Evolutionary conservation across 345 rosid species (phyloP).

Genomic region (Ricinus communis): DNA sequence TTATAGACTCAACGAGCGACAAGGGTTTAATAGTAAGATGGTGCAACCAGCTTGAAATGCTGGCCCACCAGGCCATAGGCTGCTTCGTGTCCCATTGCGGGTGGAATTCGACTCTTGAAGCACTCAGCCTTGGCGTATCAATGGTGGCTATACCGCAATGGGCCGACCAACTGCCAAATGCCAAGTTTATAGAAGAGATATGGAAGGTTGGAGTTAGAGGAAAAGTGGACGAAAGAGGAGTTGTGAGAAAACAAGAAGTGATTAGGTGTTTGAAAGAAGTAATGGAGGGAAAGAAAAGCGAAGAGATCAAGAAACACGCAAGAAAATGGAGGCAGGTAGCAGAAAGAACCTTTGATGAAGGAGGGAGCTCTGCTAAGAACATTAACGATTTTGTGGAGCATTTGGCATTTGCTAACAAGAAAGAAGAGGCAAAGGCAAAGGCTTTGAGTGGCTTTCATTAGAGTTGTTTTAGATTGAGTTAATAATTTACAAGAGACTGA

Average conservation of each 20-base stretch:
- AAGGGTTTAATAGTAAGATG: constrained; percentile 52
- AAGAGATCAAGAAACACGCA: constrained; percentile 42
- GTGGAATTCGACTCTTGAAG: constrained; percentile 79
- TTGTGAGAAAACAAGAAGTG: constrained; percentile 54
- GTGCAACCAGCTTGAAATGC: constrained; percentile 71
- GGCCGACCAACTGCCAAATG: constrained; percentile 65
- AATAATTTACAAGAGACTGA: too few relatives aligned
- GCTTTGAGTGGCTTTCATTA: not conserved
- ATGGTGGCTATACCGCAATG: constrained; percentile 69
- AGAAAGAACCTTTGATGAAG: constrained; percentile 49
- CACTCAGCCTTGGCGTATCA: constrained; percentile 61
- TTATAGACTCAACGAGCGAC: constrained; percentile 42
- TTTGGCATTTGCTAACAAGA: constrained; percentile 14
- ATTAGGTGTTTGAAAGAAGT: constrained; percentile 54
- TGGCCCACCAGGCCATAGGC: constrained; percentile 48
- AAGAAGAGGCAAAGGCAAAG: not conserved
- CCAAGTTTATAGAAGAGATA: constrained; percentile 58
- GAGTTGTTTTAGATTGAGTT: not conserved
- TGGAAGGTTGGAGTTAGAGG: constrained; percentile 67
- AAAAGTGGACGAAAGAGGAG: constrained; percentile 48
- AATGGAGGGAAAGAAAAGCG: constrained; percentile 55
- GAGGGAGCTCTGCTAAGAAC: constrained; percentile 54
- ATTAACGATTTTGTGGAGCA: constrained; percentile 49
- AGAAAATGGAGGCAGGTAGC: constrained; percentile 55
- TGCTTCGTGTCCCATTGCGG: constrained; percentile 76